Percentiles rank a stretch among this genome's conserved stretches.
Evolutionary conservation across 2,329 filamentous ascomycete genomes (phyloP).

Genomic region (Penicillium concentricum): DNA sequence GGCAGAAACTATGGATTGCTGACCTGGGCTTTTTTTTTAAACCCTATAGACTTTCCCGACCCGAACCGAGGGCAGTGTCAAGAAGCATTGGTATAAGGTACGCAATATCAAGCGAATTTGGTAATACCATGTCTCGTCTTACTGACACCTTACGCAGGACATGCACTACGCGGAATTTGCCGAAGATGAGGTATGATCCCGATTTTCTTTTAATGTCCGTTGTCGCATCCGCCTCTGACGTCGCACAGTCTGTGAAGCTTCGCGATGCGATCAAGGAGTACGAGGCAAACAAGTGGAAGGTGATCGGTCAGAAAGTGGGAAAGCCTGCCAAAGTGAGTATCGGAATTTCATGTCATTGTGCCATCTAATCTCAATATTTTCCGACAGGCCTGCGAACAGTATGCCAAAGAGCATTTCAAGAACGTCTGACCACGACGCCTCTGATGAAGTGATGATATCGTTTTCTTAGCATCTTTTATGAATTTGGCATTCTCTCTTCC

Average conservation of each 20-base stretch:
- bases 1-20: constrained; percentile 1
- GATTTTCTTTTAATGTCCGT: constrained; percentile 3
- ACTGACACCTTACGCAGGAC: constrained; percentile 59
- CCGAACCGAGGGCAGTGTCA: constrained; percentile 94
- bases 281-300: constrained; percentile 98
- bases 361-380: constrained; percentile 18
- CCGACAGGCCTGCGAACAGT: constrained; percentile 76
- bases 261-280: constrained; percentile 97
- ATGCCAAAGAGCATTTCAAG: constrained; percentile 89
- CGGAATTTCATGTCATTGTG: constrained; percentile 15
- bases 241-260: constrained; percentile 50
- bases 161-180: constrained; percentile 99
- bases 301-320: constrained; percentile 92
- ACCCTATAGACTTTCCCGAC: constrained; percentile 78
- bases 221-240: constrained; percentile 13
- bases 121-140: background rate
- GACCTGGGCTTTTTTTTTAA: constrained; percentile 2
- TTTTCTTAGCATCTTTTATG: constrained; percentile 25
- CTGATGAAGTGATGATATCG: constrained; percentile 37
- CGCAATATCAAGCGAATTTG: constrained; percentile 13
- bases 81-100: constrained; percentile 99
- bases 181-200: constrained; percentile 76
- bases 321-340: constrained; percentile 84
- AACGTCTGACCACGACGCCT: constrained; percentile 36
- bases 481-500: constrained; percentile 24